Evolutionary conservation across 2,329 filamentous ascomycete genomes (phyloP).

Genomic region (Botrytis fabae): DNA sequence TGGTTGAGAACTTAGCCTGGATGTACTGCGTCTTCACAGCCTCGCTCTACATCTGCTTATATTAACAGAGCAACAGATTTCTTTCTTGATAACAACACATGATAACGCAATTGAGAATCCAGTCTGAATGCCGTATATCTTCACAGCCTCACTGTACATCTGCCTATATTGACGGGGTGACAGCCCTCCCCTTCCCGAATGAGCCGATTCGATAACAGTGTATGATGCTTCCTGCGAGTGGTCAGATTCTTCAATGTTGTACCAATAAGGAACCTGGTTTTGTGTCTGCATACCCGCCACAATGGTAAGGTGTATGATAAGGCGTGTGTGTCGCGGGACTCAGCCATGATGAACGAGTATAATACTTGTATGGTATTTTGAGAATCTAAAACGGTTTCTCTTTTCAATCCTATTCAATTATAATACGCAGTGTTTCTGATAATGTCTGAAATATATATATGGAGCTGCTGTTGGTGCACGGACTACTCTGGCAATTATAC

Average conservation of each 20-base stretch:
- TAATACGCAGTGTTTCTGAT: too few species aligned
- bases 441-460: too few species aligned
- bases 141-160: background rate
- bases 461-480: background rate
- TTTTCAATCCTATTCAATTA: background rate
- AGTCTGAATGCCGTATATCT: background rate
- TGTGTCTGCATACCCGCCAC: background rate
- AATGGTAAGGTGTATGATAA: background rate
- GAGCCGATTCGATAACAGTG: background rate
- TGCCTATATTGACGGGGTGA: background rate
- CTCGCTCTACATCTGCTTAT: background rate
- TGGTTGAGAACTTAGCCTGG: background rate
- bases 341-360: background rate
- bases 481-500: background rate
- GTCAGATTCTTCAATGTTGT: background rate
- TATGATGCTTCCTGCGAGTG: background rate
- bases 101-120: too few species aligned
- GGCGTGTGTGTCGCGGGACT: background rate
- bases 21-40: background rate
- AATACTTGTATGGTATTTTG: background rate
- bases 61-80: background rate
- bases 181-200: rapidly evolving
- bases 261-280: background rate
- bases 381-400: background rate
- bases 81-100: too few species aligned